A percentile compares a stretch with the other conserved stretches of the same genome.
phyloP scores from a whole-genome alignment of 768 basidiomycete genomes.

The Daedaleopsis nitida region DNA sequence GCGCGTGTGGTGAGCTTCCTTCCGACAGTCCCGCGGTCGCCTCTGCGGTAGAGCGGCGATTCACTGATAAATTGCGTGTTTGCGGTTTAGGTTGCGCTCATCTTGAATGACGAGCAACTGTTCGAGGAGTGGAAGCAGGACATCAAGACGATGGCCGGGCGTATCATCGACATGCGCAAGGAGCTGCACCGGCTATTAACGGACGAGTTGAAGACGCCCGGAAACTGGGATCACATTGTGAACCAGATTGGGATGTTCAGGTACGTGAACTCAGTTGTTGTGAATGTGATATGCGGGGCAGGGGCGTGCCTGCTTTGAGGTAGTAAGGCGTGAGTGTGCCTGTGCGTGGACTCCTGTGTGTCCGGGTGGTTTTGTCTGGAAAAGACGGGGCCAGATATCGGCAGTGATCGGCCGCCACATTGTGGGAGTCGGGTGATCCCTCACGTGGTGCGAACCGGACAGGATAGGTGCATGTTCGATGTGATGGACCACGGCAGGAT shows the following conservation, averaged over 20 bases:
- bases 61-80: conserved; percentile 1
- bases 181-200: conserved; percentile 75
- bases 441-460: not conserved
- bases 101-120: conserved; percentile 72
- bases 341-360: conserved; percentile 17
- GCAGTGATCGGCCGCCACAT: not conserved
- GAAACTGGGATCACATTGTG: conserved; percentile 94
- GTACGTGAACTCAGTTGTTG: conserved; percentile 43
- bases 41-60: not conserved
- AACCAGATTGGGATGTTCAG: conserved; percentile 99
- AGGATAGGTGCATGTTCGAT: not conserved
- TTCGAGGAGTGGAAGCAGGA: conserved; percentile 91
- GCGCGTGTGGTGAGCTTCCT: conserved; percentile 73
- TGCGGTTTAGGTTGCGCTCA: conserved; percentile 63
- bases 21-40: not conserved
- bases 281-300: not conserved
- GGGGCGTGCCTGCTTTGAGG: not conserved
- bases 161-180: conserved; percentile 91
- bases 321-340: conserved; percentile 3
- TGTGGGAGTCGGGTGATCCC: not conserved
- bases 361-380: not conserved
- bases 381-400: not conserved
- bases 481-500: not conserved
- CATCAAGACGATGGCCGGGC: conserved; percentile 88
- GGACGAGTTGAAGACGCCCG: conserved; percentile 82